Evolutionary conservation across 768 basidiomycete genomes (phyloP), one percentile per base, ranked within the genome.

Genomic region (Leccinum obscurum): DNA sequence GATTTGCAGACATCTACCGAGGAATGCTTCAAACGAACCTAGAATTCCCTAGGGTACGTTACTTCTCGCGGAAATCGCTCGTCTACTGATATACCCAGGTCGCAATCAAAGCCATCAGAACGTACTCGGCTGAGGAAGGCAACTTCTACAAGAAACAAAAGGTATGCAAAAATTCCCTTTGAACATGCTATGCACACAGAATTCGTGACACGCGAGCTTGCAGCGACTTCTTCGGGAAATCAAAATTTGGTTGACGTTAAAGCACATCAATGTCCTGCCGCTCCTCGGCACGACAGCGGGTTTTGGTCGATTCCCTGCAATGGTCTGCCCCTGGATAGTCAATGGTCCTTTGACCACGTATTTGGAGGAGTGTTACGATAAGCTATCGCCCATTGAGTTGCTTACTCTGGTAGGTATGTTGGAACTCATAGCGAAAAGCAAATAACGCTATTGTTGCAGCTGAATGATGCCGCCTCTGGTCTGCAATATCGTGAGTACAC

Each of bases 181-280:
- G 24, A 17, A 51, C 17, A 17, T 20, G 6, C 8, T 24, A 59
- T 14, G 17, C 6, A 11, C 2, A 3, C 24, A 3, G 44, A 13
- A 24, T 51, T 28, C 17, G 4, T 41, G 20, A 26, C 7, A 4
- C 32, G 10, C 52, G 56, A 28, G 39, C 10, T n/a, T 44, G 34
- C 22, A 73, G 73, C 56, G 68, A 41, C 62, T 74, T n/a, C 62
- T 56, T n/a, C 61, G 72, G 30, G 72, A 74, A 46, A 64, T 75
- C 35, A 64, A 56, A 32, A 59, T 72, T 17, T 75, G 73, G 73
- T 62, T 65, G 48, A 17, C 41, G 13, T 55, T 75, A 13, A 26
- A 61, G 3, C 72, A 75, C 46, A 26, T 52, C 14, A 72, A 75
- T 52, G 59, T 75, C 4, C 17, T 64, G n/a, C 63, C 57, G 9